These are phyloP conservation scores for Paspalum notatum DNA, from an alignment of 176 grass and related monocot genomes.

Conservation along the genomic window DNA sequence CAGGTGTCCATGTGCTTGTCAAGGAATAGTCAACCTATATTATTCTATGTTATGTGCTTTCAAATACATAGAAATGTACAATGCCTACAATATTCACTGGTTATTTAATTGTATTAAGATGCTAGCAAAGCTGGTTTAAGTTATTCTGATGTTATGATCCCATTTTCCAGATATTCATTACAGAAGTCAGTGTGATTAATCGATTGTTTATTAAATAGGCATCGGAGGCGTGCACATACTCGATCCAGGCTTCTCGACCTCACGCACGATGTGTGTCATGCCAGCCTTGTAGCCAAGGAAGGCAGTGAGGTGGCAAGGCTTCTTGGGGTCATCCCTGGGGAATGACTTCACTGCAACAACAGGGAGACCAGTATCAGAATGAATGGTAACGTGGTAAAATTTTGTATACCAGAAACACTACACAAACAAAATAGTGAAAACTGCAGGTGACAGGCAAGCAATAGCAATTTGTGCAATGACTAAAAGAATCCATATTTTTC, in stretches of 20 bases:
- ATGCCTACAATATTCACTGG: background rate
- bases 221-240: constrained; percentile 19
- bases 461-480: background rate
- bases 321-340: constrained; percentile 71
- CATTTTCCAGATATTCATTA: background rate
- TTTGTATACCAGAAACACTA: background rate
- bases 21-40: background rate
- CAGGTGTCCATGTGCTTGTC: too few relatives aligned
- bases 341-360: constrained; percentile 80
- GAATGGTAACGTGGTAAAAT: background rate
- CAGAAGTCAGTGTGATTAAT: background rate
- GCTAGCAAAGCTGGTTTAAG: too few relatives aligned
- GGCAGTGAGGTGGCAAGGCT: constrained; percentile 77
- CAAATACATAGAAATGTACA: background rate
- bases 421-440: background rate
- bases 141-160: background rate
- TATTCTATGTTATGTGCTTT: background rate
- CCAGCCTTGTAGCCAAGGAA: constrained; percentile 98
- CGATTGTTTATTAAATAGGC: background rate
- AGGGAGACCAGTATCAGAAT: background rate
- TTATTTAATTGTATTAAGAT: background rate
- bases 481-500: background rate
- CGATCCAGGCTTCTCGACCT: constrained; percentile 86
- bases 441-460: background rate
- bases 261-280: constrained; percentile 98